Evolutionary conservation across 768 basidiomycete genomes (phyloP).

Genomic region (Exsudoporus frostii): DNA sequence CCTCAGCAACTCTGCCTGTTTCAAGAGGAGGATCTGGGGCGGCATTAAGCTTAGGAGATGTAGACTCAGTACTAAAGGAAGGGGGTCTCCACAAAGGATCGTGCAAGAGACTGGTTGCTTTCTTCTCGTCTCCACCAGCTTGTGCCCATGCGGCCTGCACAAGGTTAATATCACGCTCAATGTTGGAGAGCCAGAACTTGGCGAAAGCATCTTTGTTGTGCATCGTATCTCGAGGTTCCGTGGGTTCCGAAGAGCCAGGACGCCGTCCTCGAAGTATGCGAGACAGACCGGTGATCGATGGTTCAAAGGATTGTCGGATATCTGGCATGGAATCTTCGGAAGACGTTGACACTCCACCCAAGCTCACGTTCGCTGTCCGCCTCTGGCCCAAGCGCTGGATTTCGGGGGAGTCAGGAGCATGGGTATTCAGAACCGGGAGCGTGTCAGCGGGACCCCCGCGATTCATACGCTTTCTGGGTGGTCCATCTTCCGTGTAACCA

Average conservation of each 20-base stretch:
- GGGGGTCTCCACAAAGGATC: slow-evolving; percentile 54
- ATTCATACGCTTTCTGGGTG: slow-evolving; percentile 70
- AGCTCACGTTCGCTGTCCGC: slow-evolving; percentile 36
- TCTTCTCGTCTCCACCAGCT: slow-evolving; percentile 56
- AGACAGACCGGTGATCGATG: slow-evolving; percentile 38
- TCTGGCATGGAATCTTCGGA: slow-evolving; percentile 71
- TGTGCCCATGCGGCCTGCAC: slow-evolving; percentile 68
- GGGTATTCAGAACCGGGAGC: slow-evolving; percentile 18
- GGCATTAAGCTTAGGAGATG: slow-evolving; percentile 4
- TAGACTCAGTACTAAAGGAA: slow-evolving; percentile 20
- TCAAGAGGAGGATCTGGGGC: slow-evolving; percentile 27
- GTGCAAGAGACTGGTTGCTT: slow-evolving; percentile 54
- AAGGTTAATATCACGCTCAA: slow-evolving; percentile 35
- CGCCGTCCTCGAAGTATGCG: slow-evolving; percentile 54
- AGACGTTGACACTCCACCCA: slow-evolving; percentile 50
- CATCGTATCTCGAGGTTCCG: slow-evolving; percentile 20
- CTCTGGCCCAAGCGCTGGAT: slow-evolving; percentile 51
- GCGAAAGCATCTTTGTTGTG: slow-evolving; percentile 38
- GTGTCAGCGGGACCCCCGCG: slow-evolving; percentile 43
- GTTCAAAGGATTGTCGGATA: slow-evolving; percentile 37
- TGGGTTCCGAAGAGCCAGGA: slow-evolving; percentile 30
- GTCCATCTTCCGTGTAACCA: slow-evolving; percentile 48
- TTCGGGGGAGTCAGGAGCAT: slow-evolving; percentile 53
- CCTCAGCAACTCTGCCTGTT: slow-evolving; percentile 63
- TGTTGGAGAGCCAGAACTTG: slow-evolving; percentile 63